Conservation (phyloP, 495 filamentous ascomycete species). For the Neurospora pannonica region DNA sequence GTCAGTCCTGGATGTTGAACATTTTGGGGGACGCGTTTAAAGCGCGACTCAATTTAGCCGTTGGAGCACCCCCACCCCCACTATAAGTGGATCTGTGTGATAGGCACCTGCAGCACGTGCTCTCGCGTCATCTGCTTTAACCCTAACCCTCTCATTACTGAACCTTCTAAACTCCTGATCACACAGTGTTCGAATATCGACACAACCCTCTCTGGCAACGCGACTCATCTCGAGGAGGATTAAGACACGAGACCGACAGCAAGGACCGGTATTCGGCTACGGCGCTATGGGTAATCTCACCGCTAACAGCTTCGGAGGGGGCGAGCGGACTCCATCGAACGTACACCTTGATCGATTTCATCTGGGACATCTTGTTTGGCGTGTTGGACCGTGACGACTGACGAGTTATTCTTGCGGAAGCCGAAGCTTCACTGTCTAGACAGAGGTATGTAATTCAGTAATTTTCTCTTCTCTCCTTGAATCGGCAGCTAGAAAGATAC, state of each 20-base stretch:
- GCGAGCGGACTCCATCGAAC: background rate
- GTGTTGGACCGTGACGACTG: background rate
- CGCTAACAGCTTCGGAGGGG: background rate
- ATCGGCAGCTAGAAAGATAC: background rate
- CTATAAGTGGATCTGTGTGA: background rate
- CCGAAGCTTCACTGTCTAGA: background rate
- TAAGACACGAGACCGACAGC: background rate
- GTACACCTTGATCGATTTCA: background rate
- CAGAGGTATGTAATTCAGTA: background rate
- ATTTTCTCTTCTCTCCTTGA: background rate
- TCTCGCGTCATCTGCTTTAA: background rate
- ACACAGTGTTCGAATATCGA: background rate
- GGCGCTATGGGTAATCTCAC: background rate
- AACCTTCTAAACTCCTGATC: background rate
- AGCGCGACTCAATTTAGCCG: background rate
- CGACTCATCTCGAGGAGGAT: background rate
- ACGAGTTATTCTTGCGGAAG: background rate
- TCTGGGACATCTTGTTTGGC: background rate
- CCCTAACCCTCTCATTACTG: background rate
- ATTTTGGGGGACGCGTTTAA: background rate
- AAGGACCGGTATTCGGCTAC: background rate
- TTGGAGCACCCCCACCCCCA: background rate
- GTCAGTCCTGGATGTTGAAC: background rate
- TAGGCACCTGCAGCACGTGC: background rate
- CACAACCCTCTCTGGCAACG: background rate